Conservation (phyloP, 345 rosid species). For the Euclidium syriacum region DNA sequence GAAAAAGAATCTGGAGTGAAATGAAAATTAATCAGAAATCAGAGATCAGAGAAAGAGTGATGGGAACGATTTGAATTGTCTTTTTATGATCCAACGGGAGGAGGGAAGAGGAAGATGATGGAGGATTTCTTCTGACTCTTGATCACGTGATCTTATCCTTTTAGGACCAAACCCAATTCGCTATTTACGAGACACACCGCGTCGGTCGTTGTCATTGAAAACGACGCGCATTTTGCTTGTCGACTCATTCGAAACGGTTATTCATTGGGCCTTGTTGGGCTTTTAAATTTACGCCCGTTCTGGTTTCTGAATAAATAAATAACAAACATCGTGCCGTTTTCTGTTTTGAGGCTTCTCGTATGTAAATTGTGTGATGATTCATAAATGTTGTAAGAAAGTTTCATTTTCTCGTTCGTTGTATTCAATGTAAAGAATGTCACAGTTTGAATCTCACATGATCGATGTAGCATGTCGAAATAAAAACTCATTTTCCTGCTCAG, state of each 20-base stretch:
- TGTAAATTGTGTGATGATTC: not conserved
- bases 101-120: not conserved
- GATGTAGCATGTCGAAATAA: no score
- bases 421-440: not conserved
- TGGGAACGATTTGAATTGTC: conserved; percentile 9
- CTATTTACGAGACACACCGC: conserved; percentile 17
- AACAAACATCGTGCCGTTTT: conserved; percentile 15
- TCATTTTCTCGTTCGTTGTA: not conserved
- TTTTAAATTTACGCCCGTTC: not conserved
- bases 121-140: conserved; percentile 12
- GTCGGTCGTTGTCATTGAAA: not conserved
- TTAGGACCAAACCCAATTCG: conserved; percentile 12
- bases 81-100: conserved; percentile 18
- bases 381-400: not conserved
- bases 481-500: not conserved
- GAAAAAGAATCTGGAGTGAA: not conserved
- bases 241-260: not conserved
- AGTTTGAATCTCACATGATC: not conserved
- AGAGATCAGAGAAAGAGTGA: conserved; percentile 25
- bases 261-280: not conserved
- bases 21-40: not conserved
- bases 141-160: conserved; percentile 33
- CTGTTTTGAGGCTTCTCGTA: not conserved
- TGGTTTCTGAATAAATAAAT: not conserved
- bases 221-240: not conserved